Evolutionary conservation across 768 basidiomycete species (phyloP).

Genomic region (Obba rivulosa): DNA sequence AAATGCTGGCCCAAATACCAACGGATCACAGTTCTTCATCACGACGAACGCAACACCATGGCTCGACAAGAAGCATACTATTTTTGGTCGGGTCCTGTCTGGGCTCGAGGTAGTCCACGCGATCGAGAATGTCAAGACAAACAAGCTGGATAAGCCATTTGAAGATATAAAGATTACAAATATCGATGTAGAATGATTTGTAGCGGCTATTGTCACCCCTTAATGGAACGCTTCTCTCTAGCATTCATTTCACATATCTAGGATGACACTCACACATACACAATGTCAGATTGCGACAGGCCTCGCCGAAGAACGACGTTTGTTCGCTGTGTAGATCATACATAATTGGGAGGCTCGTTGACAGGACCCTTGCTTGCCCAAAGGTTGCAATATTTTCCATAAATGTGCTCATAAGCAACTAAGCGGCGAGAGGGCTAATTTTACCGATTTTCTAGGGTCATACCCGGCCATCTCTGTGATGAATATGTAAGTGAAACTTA

Average conservation of each 20-base stretch:
- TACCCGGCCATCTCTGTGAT: too few relatives aligned
- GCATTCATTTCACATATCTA: too few relatives aligned
- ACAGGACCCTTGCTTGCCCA: too few relatives aligned
- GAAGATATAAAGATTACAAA: slow-evolving; percentile 93
- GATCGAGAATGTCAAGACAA: slow-evolving; percentile 87
- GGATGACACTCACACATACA: slow-evolving; percentile 6
- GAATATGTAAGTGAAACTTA: too few relatives aligned
- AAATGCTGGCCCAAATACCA: slow-evolving; percentile 84
- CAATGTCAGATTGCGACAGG: too few relatives aligned
- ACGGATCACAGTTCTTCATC: slow-evolving; percentile 98
- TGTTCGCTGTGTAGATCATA: too few relatives aligned
- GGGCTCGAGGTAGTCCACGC: slow-evolving; percentile 87
- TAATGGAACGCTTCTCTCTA: background rate
- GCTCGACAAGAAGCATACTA: slow-evolving; percentile 88
- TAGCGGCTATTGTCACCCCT: background rate
- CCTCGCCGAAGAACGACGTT: too few relatives aligned
- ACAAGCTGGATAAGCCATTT: slow-evolving; percentile 82
- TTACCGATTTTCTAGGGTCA: too few relatives aligned
- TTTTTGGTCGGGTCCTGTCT: slow-evolving; percentile 84
- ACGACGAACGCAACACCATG: slow-evolving; percentile 92
- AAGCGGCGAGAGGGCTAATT: too few relatives aligned
- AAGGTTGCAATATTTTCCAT: too few relatives aligned
- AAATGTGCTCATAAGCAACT: too few relatives aligned
- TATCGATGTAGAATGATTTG: slow-evolving; percentile 57
- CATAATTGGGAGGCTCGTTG: too few relatives aligned